Percentiles rank a stretch among this genome's conserved stretches.
Evolutionary conservation across 192 early-diverging fungal genomes (phyloP).

Genomic region (Phycomyces nitens): DNA sequence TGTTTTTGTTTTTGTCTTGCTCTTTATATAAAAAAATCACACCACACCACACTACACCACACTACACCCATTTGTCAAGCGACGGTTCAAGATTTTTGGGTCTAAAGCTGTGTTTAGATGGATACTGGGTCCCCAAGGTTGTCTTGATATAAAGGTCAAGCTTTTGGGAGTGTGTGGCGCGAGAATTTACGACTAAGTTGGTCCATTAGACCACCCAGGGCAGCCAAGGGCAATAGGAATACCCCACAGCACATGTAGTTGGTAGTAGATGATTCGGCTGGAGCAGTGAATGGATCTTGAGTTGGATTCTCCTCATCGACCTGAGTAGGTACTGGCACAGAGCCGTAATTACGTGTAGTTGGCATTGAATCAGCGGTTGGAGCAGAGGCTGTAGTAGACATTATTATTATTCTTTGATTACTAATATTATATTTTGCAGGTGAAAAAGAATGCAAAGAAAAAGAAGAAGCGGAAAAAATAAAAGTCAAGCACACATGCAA

Average conservation of each 20-base stretch:
- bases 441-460: background rate
- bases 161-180: background rate
- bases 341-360: constrained; percentile 1
- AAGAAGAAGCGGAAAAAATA: background rate
- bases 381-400: background rate
- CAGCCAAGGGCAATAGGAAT: constrained; percentile 23
- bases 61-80: background rate
- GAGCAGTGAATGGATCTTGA: constrained; percentile 31
- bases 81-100: constrained; percentile 1
- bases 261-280: constrained; percentile 24
- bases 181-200: constrained; percentile 23
- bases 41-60: background rate
- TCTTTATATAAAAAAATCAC: background rate
- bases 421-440: background rate
- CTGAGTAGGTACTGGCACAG: too few relatives aligned
- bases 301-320: constrained; percentile 23
- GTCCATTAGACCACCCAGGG: constrained; percentile 26
- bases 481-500: constrained; percentile 2
- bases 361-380: background rate
- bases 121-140: too few relatives aligned
- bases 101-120: too few relatives aligned
- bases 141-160: background rate
- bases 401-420: background rate
- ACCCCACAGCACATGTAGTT: constrained; percentile 25
- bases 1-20: background rate